These are phyloP conservation scores for Daldinia eschscholtzii DNA, from an alignment of 2,329 filamentous ascomycete genomes.

Conservation along the genomic window DNA sequence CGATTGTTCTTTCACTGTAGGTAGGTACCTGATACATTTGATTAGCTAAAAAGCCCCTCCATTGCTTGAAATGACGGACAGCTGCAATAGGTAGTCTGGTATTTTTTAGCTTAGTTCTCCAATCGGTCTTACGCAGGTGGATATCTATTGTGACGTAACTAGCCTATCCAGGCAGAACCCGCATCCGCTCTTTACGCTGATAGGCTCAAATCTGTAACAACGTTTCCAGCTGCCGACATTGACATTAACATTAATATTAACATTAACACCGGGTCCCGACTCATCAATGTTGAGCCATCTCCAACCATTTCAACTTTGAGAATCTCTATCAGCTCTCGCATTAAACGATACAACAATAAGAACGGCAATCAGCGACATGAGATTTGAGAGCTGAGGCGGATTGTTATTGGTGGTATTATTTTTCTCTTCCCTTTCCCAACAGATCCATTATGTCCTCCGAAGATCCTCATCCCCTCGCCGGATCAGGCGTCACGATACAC, in stretches of 20 bases:
- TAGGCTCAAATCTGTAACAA: slow-evolving; percentile 20
- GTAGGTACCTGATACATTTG: neutral
- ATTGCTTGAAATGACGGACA: slow-evolving; percentile 29
- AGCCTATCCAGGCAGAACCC: slow-evolving; percentile 12
- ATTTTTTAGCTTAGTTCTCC: neutral
- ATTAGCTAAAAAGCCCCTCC: slow-evolving; percentile 23
- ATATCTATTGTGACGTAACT: slow-evolving; percentile 1
- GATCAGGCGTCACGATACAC: slow-evolving; percentile 81
- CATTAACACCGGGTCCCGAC: slow-evolving; percentile 22
- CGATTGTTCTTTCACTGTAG: too few relatives aligned
- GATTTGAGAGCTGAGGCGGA: slow-evolving; percentile 2
- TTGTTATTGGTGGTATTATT: neutral
- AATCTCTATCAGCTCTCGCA: neutral
- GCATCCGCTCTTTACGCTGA: slow-evolving; percentile 10
- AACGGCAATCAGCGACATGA: slow-evolving; percentile 9
- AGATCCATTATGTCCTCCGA: slow-evolving; percentile 65
- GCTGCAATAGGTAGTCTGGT: slow-evolving; percentile 11
- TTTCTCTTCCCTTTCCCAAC: neutral
- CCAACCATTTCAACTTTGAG: slow-evolving; percentile 30
- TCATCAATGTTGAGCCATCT: slow-evolving; percentile 30
- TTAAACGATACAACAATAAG: neutral
- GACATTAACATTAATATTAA: neutral
- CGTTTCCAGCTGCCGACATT: neutral
- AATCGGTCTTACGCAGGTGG: neutral
- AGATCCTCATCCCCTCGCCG: slow-evolving; percentile 68